phyloP scores from a whole-genome alignment of 2,329 filamentous ascomycete species.

The Hypoxylon sp. region DNA sequence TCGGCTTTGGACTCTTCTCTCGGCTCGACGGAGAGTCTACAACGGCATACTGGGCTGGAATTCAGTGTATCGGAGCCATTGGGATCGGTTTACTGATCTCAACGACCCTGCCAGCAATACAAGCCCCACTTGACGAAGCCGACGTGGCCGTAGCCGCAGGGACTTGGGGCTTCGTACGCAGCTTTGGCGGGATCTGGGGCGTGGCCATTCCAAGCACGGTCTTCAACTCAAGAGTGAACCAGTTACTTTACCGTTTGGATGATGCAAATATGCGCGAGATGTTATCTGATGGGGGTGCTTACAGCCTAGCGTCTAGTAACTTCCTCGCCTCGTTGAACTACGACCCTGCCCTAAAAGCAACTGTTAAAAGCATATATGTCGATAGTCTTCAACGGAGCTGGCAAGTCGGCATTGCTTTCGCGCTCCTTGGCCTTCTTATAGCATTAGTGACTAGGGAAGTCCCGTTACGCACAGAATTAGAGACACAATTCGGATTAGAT shows the following conservation, averaged over 20 bases:
- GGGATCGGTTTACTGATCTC: conserved; percentile 55
- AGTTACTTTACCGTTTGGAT: not conserved
- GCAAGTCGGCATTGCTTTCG: conserved; percentile 26
- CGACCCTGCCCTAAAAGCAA: not conserved
- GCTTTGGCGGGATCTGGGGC: conserved; percentile 58
- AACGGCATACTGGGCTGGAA: conserved; percentile 54
- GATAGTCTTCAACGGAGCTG: conserved; percentile 32
- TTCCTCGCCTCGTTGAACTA: not conserved
- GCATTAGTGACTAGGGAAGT: too few relatives aligned
- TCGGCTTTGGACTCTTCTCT: conserved; percentile 56
- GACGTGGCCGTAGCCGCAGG: conserved; percentile 51
- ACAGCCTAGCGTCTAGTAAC: not conserved
- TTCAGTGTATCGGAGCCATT: conserved; percentile 55
- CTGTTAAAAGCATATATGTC: not conserved
- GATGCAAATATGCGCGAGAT: not conserved
- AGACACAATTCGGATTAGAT: too few relatives aligned
- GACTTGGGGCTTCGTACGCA: conserved; percentile 57
- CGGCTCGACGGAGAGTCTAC: conserved; percentile 53
- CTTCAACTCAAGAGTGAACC: conserved; percentile 47
- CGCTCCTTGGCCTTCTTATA: too few relatives aligned
- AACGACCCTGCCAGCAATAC: conserved; percentile 56
- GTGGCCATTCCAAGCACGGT: conserved; percentile 56
- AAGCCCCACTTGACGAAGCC: conserved; percentile 50
- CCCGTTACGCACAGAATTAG: too few relatives aligned
- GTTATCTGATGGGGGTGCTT: conserved; percentile 11